Base-by-base conservation (phyloP, 805 yeast species). In the Candida fluviatilis region DNA sequence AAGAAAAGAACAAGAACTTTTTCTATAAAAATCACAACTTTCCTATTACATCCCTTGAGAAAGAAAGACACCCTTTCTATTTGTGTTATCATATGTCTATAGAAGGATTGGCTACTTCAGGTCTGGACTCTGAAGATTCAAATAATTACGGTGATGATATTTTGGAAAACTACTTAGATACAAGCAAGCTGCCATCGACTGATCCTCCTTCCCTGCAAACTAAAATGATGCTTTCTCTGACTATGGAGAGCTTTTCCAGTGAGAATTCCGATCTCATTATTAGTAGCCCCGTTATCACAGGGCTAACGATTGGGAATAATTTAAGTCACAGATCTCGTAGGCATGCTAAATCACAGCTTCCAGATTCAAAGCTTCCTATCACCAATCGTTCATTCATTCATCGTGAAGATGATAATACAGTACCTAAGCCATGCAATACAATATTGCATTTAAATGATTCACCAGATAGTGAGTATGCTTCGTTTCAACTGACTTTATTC, bases 221-320 rank as follows among this genome's bases (percentile, higher is more conserved):
- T 7, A 18, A 24, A 10, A 31, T 12, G 14, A 15, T 6, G 29
- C 17, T 16, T 21, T 21, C 24, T 21, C n/a, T n/a, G n/a, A n/a
- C n/a, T n/a, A n/a, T n/a, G n/a, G n/a, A n/a, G n/a, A n/a, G n/a
- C n/a, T n/a, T n/a, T n/a, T 23, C 25, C 7, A 23, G 11, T 23
- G 25, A 23, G 10, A 8, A 23, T 23, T 23, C 11, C 11, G 25
- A 23, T 8, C 25, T 41, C 42, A 67, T 61, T 31, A 34, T 57
- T 7, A 46, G 46, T 34, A 57, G 64, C 14, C 69, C 69, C 2
- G 35, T 62, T 5, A 56, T 63, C 11, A 62, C 58, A 39, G 69
- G 69, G 0, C 44, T 63, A 18, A 62, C 63, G 1, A 39, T 62
- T 7, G 67, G 67, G 2, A 45, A 48, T 14, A 58, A 52, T 40